Conservation (phyloP, 2,329 filamentous ascomycete species). For the Arthrobotrys megalospora region DNA sequence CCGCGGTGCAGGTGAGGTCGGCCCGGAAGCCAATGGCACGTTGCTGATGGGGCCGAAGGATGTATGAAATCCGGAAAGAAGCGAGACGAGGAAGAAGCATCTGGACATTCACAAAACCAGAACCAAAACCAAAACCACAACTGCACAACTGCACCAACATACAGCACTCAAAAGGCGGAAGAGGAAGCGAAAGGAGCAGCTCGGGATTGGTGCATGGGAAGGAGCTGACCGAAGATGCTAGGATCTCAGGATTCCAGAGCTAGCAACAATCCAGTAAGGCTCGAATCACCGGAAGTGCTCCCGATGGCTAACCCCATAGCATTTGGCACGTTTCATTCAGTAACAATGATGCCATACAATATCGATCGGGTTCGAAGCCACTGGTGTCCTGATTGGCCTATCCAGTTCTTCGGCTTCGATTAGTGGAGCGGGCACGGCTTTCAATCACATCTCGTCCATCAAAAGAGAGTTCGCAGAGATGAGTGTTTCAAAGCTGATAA, state of each 20-base stretch:
- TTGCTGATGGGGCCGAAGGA: slow-evolving; percentile 47
- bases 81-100: slow-evolving; percentile 40
- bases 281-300: slow-evolving; percentile 55
- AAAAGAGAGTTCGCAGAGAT: slow-evolving; percentile 37
- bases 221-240: slow-evolving; percentile 15
- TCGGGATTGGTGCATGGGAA: slow-evolving; percentile 25
- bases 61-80: slow-evolving; percentile 52
- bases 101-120: not conserved
- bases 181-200: slow-evolving; percentile 21
- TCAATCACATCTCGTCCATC: slow-evolving; percentile 37
- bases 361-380: slow-evolving; percentile 54
- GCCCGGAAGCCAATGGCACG: slow-evolving; percentile 40
- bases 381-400: slow-evolving; percentile 39
- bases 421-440: slow-evolving; percentile 33
- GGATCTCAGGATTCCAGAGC: slow-evolving; percentile 34
- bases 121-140: not conserved
- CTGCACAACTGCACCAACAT: not conserved
- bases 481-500: slow-evolving; percentile 45
- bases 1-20: slow-evolving; percentile 26
- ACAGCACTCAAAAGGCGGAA: slow-evolving; percentile 11
- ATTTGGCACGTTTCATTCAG: slow-evolving; percentile 57
- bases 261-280: slow-evolving; percentile 46
- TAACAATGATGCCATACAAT: slow-evolving; percentile 60
- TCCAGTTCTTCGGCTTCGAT: slow-evolving; percentile 41
- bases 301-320: slow-evolving; percentile 56